phyloP scores from a whole-genome alignment of 805 yeast genomes.

The Cyberlindnera amylophila region DNA sequence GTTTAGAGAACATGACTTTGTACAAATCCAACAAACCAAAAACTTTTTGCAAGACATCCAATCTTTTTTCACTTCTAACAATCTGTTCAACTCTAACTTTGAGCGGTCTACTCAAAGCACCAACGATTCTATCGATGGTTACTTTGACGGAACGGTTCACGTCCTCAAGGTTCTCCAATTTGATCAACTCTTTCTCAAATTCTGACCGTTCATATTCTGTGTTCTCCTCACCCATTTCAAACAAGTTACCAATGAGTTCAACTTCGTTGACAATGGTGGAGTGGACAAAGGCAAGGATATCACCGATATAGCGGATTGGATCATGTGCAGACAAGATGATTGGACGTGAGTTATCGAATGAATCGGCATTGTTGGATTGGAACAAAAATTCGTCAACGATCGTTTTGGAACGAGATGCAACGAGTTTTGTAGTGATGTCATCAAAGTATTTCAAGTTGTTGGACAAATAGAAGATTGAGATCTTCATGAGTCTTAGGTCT shows the following conservation, averaged over 20 bases:
- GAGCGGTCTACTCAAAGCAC: constrained; percentile 54
- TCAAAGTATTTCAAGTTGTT: constrained; percentile 50
- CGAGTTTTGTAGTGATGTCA: constrained; percentile 56
- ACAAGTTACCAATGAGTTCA: constrained; percentile 65
- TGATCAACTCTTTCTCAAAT: constrained; percentile 29
- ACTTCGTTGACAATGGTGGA: constrained; percentile 82
- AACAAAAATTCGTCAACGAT: constrained; percentile 63
- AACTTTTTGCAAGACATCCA: constrained; percentile 53
- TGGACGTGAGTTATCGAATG: constrained; percentile 37
- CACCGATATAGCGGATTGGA: constrained; percentile 79
- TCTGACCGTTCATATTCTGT: constrained; percentile 26
- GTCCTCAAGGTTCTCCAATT: constrained; percentile 16
- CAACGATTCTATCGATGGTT: constrained; percentile 47
- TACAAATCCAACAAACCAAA: constrained; percentile 66
- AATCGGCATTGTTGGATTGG: constrained; percentile 40
- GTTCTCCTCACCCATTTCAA: constrained; percentile 37
- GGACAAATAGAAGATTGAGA: constrained; percentile 32
- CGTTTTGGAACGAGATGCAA: constrained; percentile 61
- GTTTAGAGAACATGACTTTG: constrained; percentile 53
- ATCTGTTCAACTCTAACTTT: constrained; percentile 65
- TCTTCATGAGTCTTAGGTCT: constrained; percentile 28
- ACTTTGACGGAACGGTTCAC: constrained; percentile 22
- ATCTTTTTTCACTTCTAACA: constrained; percentile 58
- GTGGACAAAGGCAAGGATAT: constrained; percentile 83
- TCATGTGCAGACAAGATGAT: constrained; percentile 70